These are phyloP conservation scores for Parvularia atlantis DNA, from an alignment of 78 protist genomes.

Conservation along the genomic window DNA sequence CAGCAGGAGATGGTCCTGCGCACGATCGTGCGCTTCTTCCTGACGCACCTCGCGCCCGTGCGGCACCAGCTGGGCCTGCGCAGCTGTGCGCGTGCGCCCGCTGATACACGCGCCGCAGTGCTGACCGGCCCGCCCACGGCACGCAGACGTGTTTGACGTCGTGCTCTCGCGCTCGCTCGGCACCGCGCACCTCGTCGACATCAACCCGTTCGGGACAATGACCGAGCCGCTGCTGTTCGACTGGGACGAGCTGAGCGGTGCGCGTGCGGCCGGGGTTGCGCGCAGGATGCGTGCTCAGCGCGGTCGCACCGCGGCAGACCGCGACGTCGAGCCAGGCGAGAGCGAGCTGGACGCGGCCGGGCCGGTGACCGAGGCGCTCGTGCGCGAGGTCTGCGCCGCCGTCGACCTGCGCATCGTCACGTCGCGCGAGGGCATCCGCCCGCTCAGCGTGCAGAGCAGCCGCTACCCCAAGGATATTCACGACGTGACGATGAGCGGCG, in stretches of 20 bases:
- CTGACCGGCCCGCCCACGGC: not conserved
- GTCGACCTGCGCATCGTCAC: too few relatives aligned
- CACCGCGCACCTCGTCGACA: not conserved
- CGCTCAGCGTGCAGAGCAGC: too few relatives aligned
- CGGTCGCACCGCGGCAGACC: too few relatives aligned
- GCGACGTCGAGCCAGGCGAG: too few relatives aligned
- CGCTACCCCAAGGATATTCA: too few relatives aligned
- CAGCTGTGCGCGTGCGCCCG: not conserved
- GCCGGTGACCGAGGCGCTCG: too few relatives aligned
- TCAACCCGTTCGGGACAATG: not conserved
- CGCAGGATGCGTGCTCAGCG: too few relatives aligned
- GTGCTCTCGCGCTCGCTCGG: not conserved
- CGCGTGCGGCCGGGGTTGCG: not conserved
- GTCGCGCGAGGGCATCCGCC: too few relatives aligned
- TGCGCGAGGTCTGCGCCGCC: too few relatives aligned
- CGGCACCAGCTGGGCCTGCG: not conserved
- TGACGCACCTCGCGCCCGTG: not conserved
- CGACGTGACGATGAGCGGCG: too few relatives aligned
- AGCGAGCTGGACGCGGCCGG: too few relatives aligned
- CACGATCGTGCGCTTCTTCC: not conserved
- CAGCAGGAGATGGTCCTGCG: too few relatives aligned
- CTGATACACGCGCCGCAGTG: not conserved
- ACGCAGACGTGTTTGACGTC: conserved; percentile 3
- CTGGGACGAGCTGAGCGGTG: not conserved
- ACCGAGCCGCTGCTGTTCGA: conserved; percentile 7